Base-by-base conservation (phyloP, 2,329 filamentous ascomycete species). In the Aspergillus sp. region DNA sequence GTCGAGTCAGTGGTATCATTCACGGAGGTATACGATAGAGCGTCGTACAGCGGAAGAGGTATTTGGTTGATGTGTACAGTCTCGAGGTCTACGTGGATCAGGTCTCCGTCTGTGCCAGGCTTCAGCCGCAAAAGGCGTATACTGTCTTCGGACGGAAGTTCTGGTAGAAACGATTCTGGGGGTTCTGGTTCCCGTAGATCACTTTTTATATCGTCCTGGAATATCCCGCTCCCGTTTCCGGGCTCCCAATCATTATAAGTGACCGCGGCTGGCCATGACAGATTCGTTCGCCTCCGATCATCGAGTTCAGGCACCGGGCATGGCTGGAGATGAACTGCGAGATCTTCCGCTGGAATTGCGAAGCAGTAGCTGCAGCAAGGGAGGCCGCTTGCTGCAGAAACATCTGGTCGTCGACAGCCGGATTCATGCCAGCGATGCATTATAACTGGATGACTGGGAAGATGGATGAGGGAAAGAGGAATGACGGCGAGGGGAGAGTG, bases 381-480 rank as follows among this genome's bases (percentile, higher is more conserved):
- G 24, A 51, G 27, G 4, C 53, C 53, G 20, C 53, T 45, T 4
- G 46, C 46, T 4, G 37, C 27, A 24, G 37, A 50, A n/a, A 45
- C 46, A 42, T 50, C 53, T 45, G 53, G 46, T 9, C 46, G 46
- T 22, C 39, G 45, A n/a, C 46, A 56, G 4, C 53, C 19, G 13
- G 53, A 24, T n/a, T 45, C 46, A 37, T 51, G 53, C 53, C 45
- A 54, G 19, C 27, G 53, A 37, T 24, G 17, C 53, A 56, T 56
- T 44, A 13, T 42, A 19, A 41, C 12, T 19, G 47, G 27, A 20
- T 20, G 20, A 20, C 20, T 20, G 20, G 20, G 3, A 20, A 34
- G 33, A 19, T 13, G 12, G 20, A 39, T 3, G 22, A 22, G 13
- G 12, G 6, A 37, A 13, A n/a, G 34, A 30, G 12, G 6, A 37